Evolutionary conservation across 2,329 filamentous ascomycete species (phyloP).

Genomic region (Pyrenochaeta sp.): DNA sequence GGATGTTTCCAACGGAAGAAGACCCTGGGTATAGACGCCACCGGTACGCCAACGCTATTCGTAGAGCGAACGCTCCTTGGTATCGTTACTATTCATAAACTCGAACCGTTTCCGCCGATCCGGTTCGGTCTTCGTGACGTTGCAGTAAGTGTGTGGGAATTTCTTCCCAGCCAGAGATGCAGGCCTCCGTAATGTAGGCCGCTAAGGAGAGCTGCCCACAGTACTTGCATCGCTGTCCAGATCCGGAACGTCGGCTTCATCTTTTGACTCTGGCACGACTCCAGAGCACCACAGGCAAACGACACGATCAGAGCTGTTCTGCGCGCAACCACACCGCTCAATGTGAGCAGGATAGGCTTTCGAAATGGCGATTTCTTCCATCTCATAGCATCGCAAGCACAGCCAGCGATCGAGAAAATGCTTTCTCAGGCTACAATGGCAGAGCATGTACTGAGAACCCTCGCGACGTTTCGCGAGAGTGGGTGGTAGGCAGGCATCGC

Average conservation of each 20-base stretch:
- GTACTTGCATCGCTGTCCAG: background rate
- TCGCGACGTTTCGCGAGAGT: background rate
- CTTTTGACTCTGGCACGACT: constrained; percentile 3
- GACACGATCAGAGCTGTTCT: constrained; percentile 1
- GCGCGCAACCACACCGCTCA: constrained; percentile 16
- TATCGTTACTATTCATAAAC: background rate
- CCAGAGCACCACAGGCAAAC: constrained; percentile 28
- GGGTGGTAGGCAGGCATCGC: constrained; percentile 7
- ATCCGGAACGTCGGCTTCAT: background rate
- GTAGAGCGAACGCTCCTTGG: background rate
- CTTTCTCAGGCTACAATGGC: constrained; percentile 27
- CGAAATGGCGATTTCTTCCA: constrained; percentile 13
- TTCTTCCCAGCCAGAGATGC: too few species aligned
- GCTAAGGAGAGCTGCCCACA: background rate
- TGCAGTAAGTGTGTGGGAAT: background rate
- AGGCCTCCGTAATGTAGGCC: too few species aligned
- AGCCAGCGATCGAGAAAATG: constrained; percentile 33
- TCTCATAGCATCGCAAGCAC: constrained; percentile 29
- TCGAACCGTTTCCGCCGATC: background rate
- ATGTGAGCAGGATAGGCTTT: constrained; percentile 4
- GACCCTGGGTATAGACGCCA: background rate
- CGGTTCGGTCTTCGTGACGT: background rate
- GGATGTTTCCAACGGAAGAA: background rate
- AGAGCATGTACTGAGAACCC: background rate
- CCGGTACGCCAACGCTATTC: background rate